Base-by-base conservation (phyloP, 257 asterid species). In the Solanum commersonii region DNA sequence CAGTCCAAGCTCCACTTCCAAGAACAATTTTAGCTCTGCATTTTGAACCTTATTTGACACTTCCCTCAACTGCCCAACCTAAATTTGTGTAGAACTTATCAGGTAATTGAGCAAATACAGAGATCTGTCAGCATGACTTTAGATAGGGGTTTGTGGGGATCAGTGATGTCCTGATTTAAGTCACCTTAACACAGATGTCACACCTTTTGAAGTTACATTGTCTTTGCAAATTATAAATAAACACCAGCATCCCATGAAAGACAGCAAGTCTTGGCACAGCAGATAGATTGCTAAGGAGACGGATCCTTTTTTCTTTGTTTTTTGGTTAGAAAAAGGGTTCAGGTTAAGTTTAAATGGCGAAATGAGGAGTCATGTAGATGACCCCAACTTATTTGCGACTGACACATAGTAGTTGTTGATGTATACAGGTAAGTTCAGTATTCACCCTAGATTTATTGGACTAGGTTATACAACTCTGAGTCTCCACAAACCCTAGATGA, bases 11-110 rank as follows among this genome's bases (percentile, higher is more conserved):
- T 94, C 94, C 76, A 94, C 94, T 95, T 97, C 98, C 93, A 96
- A 88, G 91, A 95, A 95, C 88, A 97, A 90, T 90, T 96, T 96
- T 81, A 97, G 93, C 56, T 97, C 99, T 14, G 99, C 98, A 91
- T 93, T 94, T 86, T 95, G 92, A 38, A 91, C 94, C 90, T 95
- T 96, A 86, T 91, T 95, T 56, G 96, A 96, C 72, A 90, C 95
- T 89, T 97, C 99, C 90, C 98, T 95, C 94, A 97, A 87, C 89
- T 95, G 93, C 83, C 99, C 99, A 89, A 97, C 99, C 99, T 97
- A 93, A 89, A 92, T 5, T 78, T 63, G 31, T n/a, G 34, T 23
- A 76, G 83, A 40, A 77, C 59, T 77, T 77, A 38, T 77, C 84
- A 77, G 84, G 84, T 77, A 38, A 77, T 38, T 77, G 33, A 38